Evolutionary conservation across 495 filamentous ascomycete species (phyloP).

Genomic region (Xylaria acuta): DNA sequence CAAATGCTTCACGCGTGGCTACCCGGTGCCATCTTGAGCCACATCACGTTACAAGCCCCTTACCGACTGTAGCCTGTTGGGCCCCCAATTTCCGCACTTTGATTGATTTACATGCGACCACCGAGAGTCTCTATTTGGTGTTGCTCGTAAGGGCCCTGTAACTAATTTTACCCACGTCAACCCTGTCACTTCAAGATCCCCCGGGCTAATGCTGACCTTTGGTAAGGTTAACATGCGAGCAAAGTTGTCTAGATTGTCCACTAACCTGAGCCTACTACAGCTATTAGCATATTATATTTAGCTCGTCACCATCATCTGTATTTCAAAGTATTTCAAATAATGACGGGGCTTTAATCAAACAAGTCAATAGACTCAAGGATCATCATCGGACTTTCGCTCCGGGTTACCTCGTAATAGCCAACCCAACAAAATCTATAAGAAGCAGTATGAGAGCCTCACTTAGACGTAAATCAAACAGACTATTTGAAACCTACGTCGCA

Average conservation of each 20-base stretch:
- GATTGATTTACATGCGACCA: not conserved
- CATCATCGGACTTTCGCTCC: not conserved
- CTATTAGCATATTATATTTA: not conserved
- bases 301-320: not conserved
- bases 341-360: not conserved
- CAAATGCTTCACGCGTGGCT: not conserved
- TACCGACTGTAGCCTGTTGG: not conserved
- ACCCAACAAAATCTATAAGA: slow-evolving; percentile 7
- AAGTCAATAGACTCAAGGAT: not conserved
- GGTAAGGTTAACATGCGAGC: not conserved
- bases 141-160: slow-evolving; percentile 22
- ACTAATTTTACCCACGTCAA: not conserved
- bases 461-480: not conserved
- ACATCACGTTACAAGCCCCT: not conserved
- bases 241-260: not conserved
- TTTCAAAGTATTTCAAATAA: not conserved
- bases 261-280: not conserved
- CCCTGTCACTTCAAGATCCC: not conserved
- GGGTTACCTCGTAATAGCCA: not conserved
- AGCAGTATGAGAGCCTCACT: not conserved
- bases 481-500: not conserved
- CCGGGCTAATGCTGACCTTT: not conserved
- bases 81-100: not conserved
- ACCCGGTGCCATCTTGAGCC: not conserved
- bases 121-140: not conserved